Base-by-base conservation (phyloP, 2,329 filamentous ascomycete species). In the Triangularia setosa region DNA sequence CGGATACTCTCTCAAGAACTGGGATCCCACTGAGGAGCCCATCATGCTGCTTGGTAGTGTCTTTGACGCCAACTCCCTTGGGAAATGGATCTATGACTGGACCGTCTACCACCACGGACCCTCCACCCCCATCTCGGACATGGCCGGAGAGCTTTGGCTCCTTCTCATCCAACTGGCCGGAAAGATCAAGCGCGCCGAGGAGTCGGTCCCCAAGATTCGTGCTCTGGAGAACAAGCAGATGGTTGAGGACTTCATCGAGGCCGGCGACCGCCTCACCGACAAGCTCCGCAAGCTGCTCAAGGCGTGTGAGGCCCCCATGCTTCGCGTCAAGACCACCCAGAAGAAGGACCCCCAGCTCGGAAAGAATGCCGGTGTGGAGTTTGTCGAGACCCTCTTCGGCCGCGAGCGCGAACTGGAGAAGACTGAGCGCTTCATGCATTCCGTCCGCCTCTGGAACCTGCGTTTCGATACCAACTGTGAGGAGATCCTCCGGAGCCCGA, bases 61-160 rank as follows among this genome's bases (percentile, higher is more conserved):
- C 63, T 98, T 98, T 74, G 95, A 98, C 75, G 92, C 94, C 74
- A 97, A 98, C 84, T 97, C 92, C 25, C 84, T 99, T 28, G 95
- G 95, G 73, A 97, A 97, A 80, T 99, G 95, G 95, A 96, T 99
- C 74, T 99, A 97, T 79, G 95, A 98, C 83, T 99, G 95, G 95
- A 97, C 95, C 18, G 92, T 97, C 68, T 97, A 92, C 80, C 89
- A 90, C 75, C 89, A 96, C 70, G 92, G 92, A 40, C 86, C 92
- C 14, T 86, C 86, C 48, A 92, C 90, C 11, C 91, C 93, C 59
- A 91, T 97, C 73, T 87, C 93, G 61, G 93, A 97, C 69, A 89
- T 96, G 78, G 93, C 95, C 2, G 95, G 94, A 70, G 93, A 98
- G 73, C 84, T 99, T 62, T 99, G 95, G 95, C 85, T 98, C 24